Percentiles rank a stretch among this genome's conserved stretches.
Conservation (phyloP, 306 rosid genomes). For the Medicago ruthenica region DNA sequence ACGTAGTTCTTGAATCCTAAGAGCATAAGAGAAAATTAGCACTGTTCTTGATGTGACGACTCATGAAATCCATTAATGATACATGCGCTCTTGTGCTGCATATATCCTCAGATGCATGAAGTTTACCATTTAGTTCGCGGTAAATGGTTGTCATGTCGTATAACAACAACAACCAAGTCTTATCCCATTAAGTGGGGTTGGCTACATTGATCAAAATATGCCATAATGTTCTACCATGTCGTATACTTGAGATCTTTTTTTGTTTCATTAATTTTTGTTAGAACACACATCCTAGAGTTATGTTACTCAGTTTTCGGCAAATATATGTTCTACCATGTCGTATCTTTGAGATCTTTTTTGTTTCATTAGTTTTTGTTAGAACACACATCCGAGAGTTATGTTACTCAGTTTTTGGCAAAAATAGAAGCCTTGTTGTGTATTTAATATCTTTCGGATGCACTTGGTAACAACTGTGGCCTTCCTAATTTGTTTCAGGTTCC, state of each 20-base stretch:
- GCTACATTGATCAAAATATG: too few relatives aligned
- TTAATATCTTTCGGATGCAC: conserved; percentile 19
- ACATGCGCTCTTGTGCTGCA: conserved; percentile 2
- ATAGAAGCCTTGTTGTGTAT: background rate
- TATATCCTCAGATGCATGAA: background rate
- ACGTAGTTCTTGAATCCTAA: too few relatives aligned
- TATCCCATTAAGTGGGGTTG: too few relatives aligned
- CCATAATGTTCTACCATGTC: background rate
- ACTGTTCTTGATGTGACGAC: too few relatives aligned
- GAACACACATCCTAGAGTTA: background rate
- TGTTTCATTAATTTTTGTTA: background rate
- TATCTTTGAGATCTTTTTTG: background rate
- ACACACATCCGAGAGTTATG: background rate
- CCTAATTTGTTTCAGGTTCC: conserved; percentile 76
- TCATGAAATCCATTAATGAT: background rate
- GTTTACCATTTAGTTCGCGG: background rate
- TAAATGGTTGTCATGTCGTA: conserved; percentile 20
- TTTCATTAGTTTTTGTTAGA: background rate
- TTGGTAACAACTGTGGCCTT: conserved; percentile 33
- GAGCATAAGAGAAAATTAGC: too few relatives aligned
- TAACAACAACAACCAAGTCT: background rate
- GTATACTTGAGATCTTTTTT: background rate
- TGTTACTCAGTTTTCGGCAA: background rate
- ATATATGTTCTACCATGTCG: background rate
- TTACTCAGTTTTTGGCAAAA: background rate